Evolutionary conservation across 345 rosid genomes (phyloP), one percentile per base, ranked within the genome.

Genomic region (Toxicodendron radicans): DNA sequence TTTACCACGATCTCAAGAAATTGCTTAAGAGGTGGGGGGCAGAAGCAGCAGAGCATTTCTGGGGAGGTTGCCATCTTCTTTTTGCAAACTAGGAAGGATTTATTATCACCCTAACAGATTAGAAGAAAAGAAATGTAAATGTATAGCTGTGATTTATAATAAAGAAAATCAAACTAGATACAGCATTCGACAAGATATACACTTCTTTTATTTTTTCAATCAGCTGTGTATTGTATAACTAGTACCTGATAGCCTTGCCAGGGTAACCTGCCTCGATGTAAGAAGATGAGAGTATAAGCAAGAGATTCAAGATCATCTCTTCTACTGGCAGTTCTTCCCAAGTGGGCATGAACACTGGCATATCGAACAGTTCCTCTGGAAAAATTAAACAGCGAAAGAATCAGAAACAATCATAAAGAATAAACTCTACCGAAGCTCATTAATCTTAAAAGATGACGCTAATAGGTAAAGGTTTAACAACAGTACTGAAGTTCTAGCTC

Each of bases 201-300:
- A 38, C 8, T 38, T 5, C 6, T 38, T 38, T 38, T 5, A 9
- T 5, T 38, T 38, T 38, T 38, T 38, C 57, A 68, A 60, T 73
- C 66, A 52, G 38, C 79, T 38, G 5, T 57, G 62, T 43, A 32
- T 16, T 8, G 27, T 30, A 46, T 63, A 17, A 68, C 65, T 46
- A 27, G 20, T 79, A 91, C 99, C 97, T 93, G 97, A 86, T 90
- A 95, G 56, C 99, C 99, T 81, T 95, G 99, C 99, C 99, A 95
- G 11, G 99, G 99, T 79, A 95, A 88, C 75, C 99, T 91, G 64
- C 98, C 99, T 57, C 91, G 88, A 74, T 90, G 96, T 60, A 95
- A 92, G 72, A 95, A 95, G 76, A 95, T 89, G 51, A 95, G 89
- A 1, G 98, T 95, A 73, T 95, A 95, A 61, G 98, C 99, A 84